Evolutionary conservation across 225 moss, liverwort and hornwort species (phyloP).

Genomic region (Straminergon stramineum): DNA sequence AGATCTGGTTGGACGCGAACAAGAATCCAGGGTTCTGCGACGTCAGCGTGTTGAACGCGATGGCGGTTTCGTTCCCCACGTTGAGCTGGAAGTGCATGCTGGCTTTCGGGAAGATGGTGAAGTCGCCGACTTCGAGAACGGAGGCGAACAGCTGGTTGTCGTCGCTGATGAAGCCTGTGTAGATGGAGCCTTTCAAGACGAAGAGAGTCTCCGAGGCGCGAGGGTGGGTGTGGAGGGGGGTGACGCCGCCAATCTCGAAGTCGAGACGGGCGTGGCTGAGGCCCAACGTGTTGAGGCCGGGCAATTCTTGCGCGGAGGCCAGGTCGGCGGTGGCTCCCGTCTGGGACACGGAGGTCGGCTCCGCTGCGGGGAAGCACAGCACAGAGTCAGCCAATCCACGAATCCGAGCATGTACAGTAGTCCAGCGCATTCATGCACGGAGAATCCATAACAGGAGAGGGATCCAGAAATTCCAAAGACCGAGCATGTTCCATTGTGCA

Average conservation of each 20-base stretch:
- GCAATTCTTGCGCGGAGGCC: neutral
- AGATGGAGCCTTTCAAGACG: neutral
- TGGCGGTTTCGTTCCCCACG: neutral
- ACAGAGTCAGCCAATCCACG: neutral
- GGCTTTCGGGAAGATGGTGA: neutral
- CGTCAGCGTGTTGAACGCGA: neutral
- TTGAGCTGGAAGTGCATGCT: neutral
- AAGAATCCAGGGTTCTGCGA: neutral
- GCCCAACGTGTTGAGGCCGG: neutral
- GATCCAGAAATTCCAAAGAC: neutral
- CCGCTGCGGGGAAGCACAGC: neutral
- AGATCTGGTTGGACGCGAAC: neutral
- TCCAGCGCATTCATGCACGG: neutral
- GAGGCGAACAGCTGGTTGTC: neutral
- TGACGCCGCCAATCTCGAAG: neutral
- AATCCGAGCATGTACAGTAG: neutral
- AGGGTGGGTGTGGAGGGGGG: neutral
- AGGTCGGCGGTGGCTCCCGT: neutral
- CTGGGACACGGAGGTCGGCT: neutral
- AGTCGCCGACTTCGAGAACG: neutral
- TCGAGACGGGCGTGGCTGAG: neutral
- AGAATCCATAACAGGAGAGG: neutral
- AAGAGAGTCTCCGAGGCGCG: neutral
- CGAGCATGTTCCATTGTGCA: neutral
- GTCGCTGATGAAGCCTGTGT: neutral